A percentile compares a stretch with the other conserved stretches of the same genome.
Conservation (phyloP, 2,329 filamentous ascomycete genomes). For the Tricladium varicosporioides region DNA sequence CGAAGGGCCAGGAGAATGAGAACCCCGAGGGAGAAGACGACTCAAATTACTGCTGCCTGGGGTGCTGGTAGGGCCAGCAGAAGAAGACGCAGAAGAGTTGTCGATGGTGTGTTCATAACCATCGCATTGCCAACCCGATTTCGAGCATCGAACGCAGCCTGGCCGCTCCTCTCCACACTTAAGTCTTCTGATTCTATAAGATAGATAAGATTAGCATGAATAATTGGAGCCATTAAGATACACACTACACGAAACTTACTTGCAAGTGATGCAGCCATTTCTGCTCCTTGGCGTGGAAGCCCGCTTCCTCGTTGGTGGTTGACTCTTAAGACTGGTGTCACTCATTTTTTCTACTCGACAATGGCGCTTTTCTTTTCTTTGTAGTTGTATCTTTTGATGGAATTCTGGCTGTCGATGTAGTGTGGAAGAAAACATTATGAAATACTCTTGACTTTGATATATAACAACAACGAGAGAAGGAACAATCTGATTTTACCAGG, state of each 20-base stretch:
- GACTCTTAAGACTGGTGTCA: conserved; percentile 5
- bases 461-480: too few relatives aligned
- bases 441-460: background rate
- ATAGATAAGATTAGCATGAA: conserved; percentile 6
- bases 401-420: background rate
- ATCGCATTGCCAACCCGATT: conserved; percentile 30
- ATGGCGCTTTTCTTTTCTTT: background rate
- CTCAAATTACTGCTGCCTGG: too few relatives aligned
- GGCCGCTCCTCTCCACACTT: conserved; percentile 32
- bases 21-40: conserved; percentile 10
- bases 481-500: background rate
- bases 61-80: too few relatives aligned
- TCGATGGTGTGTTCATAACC: conserved; percentile 22
- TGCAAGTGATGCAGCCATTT: conserved; percentile 65
- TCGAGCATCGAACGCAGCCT: conserved; percentile 26
- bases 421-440: background rate
- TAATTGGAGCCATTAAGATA: background rate
- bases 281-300: conserved; percentile 24
- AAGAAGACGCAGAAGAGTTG: background rate
- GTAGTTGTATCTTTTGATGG: background rate
- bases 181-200: conserved; percentile 28
- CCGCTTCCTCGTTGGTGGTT: conserved; percentile 11
- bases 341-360: background rate
- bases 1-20: background rate
- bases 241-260: conserved; percentile 46